Base-by-base conservation (phyloP, 257 asterid species). In the Ballota nigra region DNA sequence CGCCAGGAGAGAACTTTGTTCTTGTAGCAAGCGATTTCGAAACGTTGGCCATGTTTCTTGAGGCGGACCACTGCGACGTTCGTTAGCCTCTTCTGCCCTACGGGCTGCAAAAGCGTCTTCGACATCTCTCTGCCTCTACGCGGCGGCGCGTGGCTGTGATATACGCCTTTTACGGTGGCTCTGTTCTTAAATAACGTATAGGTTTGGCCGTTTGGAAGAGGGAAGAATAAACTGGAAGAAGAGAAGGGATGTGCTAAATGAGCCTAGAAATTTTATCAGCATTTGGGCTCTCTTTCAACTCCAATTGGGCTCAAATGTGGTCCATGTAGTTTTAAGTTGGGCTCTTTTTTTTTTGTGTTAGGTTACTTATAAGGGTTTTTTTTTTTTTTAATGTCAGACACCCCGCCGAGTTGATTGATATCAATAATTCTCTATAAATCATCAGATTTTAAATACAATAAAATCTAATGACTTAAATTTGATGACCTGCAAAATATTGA, bases 1-100 rank as follows among this genome's bases (percentile, higher is more conserved):
- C 98, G 98, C 98, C 98, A 92, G 0, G 98, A 92, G 56, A 92
- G 97, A 70, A 86, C 98, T 83, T 87, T 94, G 89, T 94, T 94
- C 85, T 94, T 94, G 87, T 94, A 93, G 79, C 98, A 93, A 29
- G 98, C 98, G 65, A 94, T 91, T 79, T 91, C 98, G 73, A 87
- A 94, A 51, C 97, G 96, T 66, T 80, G 83, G 0, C 97, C 97
- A 59, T 83, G 96, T 72, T 91, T 94, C 85, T 84, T 94, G 61
- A 94, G 95, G 77, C 98, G 96, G 22, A 94, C 98, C 1, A 94
- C 97, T 7, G 98, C 98, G 4, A 94, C 92, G 87, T 94, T 94
- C 12, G 98, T 94, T 15, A 94, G 86, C 75, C 96, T 78, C 84
- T 94, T 94, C 84, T 94, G 97, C 36, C 98, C 98, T 33, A 94